Evolutionary conservation across 2,329 filamentous ascomycete species (phyloP), one percentile per base, ranked within the genome.

Genomic region (Clonostachys sp.): DNA sequence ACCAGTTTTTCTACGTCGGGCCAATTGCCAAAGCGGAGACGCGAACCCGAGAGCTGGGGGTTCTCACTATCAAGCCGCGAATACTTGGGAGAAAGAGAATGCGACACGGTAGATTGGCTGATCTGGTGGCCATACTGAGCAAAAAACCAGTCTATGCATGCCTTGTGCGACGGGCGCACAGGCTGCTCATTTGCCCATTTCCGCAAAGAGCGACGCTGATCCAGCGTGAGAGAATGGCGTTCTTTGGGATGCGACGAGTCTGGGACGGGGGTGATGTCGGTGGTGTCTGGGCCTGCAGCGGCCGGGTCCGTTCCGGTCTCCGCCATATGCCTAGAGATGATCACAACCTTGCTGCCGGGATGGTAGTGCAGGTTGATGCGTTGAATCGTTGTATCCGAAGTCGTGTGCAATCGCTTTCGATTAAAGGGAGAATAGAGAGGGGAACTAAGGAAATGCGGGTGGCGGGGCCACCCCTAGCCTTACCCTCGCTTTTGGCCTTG

Each of bases 121-220:
- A 83, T 82, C 54, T 74, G 73, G 60, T 81, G 77, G 60, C 76
- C 74, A 58, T 80, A 83, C 59, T 81, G 72, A 47, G 61, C 60
- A 53, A 69, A 74, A 65, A 83, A 83, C 80, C 80, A 83, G 57
- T 83, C 78, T 57, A 83, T 83, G 67, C 80, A 83, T 34, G 76
- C 72, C 62, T 80, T 80, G 62, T 83, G 80, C 24, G 75, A 79
- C 7, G 80, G 80, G 3, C 80, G 74, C 24, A 75, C 71, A 13
- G 73, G 63, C 57, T 83, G 80, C 39, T 68, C 68, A 55, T 78
- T 78, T 20, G 79, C 80, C 80, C 80, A 83, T 52, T 76, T 71
- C 20, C 80, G 77, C 45, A 83, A 68, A 24, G 78, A 77, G 52
- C 80, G 78, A 34, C 80, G 78, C 61, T 83, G 80, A 57, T 83